These are phyloP conservation scores for Sporisorium sorghi DNA, from an alignment of 1,284 basidiomycete genomes.

Conservation along the genomic window DNA sequence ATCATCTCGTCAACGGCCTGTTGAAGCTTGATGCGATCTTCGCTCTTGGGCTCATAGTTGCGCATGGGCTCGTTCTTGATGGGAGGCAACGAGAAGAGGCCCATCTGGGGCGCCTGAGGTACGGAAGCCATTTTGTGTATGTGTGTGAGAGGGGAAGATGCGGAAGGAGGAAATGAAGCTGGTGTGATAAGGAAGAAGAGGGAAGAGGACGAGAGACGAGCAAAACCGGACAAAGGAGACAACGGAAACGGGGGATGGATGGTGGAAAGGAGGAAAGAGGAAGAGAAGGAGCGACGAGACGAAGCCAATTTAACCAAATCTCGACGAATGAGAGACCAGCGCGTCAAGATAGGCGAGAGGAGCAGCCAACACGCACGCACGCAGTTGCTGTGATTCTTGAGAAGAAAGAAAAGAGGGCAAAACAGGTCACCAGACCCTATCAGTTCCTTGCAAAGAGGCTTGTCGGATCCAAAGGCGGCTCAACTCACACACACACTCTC, in stretches of 20 bases:
- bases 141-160: conserved; percentile 1
- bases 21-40: conserved; percentile 81
- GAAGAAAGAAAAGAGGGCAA: neutral
- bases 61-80: conserved; percentile 69
- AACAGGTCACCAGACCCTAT: conserved; percentile 29
- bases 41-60: conserved; percentile 82
- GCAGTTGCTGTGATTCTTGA: neutral
- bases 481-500: neutral
- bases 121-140: conserved; percentile 42
- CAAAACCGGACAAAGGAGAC: neutral
- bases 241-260: conserved; percentile 8
- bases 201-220: conserved; percentile 3
- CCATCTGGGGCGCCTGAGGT: conserved; percentile 51
- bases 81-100: conserved; percentile 59
- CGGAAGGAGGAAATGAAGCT: neutral
- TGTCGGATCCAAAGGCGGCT: too few relatives aligned
- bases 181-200: neutral
- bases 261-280: conserved; percentile 4
- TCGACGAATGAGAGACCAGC: neutral
- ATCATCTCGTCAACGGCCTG: conserved; percentile 84
- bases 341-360: too few relatives aligned
- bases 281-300: neutral
- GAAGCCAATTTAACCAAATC: conserved; percentile 6
- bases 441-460: too few relatives aligned
- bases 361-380: too few relatives aligned